A percentile compares a stretch with the other conserved stretches of the same genome.
Conservation (phyloP, 805 yeast genomes). For the Saccharomycopsis vini region DNA sequence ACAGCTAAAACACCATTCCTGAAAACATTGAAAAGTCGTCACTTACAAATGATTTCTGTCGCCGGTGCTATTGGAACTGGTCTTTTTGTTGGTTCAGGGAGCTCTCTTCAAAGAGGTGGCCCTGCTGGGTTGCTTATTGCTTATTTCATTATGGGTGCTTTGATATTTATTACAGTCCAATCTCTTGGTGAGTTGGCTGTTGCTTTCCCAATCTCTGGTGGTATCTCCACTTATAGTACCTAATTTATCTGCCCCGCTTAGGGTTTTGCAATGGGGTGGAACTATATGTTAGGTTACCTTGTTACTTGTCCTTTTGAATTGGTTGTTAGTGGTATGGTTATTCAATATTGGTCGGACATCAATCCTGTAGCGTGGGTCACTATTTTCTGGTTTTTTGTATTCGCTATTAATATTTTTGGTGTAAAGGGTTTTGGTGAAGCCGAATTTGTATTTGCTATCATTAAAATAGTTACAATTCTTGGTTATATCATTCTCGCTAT, state of each 20-base stretch:
- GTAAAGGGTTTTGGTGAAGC: conserved; percentile 29
- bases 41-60: conserved; percentile 66
- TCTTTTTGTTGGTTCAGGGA: conserved; percentile 48
- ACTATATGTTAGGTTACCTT: conserved; percentile 48
- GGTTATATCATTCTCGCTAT: conserved; percentile 48
- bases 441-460: conserved; percentile 38
- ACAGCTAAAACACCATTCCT: conserved; percentile 32
- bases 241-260: conserved; percentile 40
- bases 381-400: conserved; percentile 38
- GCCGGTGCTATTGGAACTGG: conserved; percentile 85
- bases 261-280: conserved; percentile 57
- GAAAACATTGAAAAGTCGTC: conserved; percentile 32
- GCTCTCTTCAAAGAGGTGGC: conserved; percentile 36
- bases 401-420: conserved; percentile 43
- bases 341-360: conserved; percentile 41
- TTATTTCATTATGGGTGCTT: conserved; percentile 45
- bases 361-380: conserved; percentile 42
- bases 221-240: conserved; percentile 31
- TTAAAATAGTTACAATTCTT: conserved; percentile 40
- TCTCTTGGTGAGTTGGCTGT: conserved; percentile 54
- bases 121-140: conserved; percentile 45
- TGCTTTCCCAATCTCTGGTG: conserved; percentile 32
- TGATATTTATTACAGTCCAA: conserved; percentile 50
- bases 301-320: conserved; percentile 46
- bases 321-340: conserved; percentile 47